These are phyloP conservation scores for Dipteronia sinensis DNA, from an alignment of 345 rosid species.

Conservation along the genomic window DNA sequence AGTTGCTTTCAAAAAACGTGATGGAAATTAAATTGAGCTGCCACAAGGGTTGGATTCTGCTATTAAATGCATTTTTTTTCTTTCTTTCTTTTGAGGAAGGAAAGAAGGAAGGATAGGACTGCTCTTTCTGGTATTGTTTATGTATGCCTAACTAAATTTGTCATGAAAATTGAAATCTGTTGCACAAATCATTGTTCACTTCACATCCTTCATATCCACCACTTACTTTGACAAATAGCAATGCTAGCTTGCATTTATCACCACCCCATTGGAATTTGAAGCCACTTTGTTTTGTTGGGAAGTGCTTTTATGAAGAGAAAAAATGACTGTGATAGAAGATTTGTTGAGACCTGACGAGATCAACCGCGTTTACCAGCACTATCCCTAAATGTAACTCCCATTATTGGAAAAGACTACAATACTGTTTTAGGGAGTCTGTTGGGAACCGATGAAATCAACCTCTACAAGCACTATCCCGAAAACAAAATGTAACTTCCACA, in stretches of 20 bases:
- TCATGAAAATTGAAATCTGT: not conserved
- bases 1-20: slow-evolving; percentile 13
- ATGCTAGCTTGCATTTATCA: not conserved
- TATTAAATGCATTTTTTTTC: not conserved
- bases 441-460: no score
- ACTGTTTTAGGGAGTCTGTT: no score
- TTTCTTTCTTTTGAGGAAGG: not conserved
- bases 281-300: not conserved
- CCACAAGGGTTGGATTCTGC: not conserved
- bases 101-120: not conserved
- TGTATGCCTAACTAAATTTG: slow-evolving; percentile 9
- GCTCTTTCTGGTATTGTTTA: not conserved
- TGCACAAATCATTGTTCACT: not conserved
- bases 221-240: not conserved
- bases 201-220: not conserved
- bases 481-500: no score
- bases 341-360: no score
- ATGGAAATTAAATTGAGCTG: not conserved
- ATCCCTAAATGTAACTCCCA: no score
- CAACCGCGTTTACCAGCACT: no score
- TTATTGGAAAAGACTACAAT: no score
- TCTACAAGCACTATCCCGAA: no score
- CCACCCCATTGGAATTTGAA: not conserved
- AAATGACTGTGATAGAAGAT: not conserved
- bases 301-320: not conserved